Conservation (phyloP, 1,139 yeast genomes). For the Candida pseudoviswanathii region DNA sequence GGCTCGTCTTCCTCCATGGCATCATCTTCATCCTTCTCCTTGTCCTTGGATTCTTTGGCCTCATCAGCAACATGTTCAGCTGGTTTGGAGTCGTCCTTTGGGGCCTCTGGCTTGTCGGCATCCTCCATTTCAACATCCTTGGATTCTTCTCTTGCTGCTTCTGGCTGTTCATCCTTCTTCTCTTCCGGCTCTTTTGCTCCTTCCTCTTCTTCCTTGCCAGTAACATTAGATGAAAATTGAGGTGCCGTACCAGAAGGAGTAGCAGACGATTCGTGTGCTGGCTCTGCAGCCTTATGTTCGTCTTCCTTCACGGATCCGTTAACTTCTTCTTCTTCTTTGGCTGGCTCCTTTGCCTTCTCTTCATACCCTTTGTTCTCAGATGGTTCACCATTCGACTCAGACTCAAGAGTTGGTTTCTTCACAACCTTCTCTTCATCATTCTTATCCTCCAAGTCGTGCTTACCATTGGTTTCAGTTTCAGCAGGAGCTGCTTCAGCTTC, state of each 20-base stretch:
- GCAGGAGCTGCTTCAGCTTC: constrained; percentile 9
- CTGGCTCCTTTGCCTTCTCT: not conserved
- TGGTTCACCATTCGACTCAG: constrained; percentile 3
- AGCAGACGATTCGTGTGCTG: constrained; percentile 11
- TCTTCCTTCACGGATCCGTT: constrained; percentile 2
- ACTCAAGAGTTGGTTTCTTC: constrained; percentile 17
- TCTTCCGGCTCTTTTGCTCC: no score
- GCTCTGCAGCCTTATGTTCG: constrained; percentile 4
- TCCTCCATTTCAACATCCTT: constrained; percentile 8
- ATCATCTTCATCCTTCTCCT: constrained; percentile 45
- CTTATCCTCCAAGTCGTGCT: constrained; percentile 45
- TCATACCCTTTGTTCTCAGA: not conserved
- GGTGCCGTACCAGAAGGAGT: constrained; percentile 19
- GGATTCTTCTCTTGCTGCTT: not conserved
- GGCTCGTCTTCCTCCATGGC: constrained; percentile 34
- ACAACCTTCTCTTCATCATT: constrained; percentile 16
- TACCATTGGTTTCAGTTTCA: constrained; percentile 16
- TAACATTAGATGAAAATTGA: constrained; percentile 26
- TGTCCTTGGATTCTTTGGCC: constrained; percentile 17
- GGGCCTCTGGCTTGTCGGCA: constrained; percentile 3
- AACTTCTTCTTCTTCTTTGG: not conserved
- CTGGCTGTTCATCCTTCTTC: not conserved
- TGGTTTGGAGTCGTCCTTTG: constrained; percentile 10
- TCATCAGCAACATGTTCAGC: constrained; percentile 3
- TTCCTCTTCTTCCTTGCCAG: constrained; percentile 17